These are phyloP conservation scores for Plasmodium reichenowi DNA, from an alignment of 169 alveolate species.

Conservation along the genomic window DNA sequence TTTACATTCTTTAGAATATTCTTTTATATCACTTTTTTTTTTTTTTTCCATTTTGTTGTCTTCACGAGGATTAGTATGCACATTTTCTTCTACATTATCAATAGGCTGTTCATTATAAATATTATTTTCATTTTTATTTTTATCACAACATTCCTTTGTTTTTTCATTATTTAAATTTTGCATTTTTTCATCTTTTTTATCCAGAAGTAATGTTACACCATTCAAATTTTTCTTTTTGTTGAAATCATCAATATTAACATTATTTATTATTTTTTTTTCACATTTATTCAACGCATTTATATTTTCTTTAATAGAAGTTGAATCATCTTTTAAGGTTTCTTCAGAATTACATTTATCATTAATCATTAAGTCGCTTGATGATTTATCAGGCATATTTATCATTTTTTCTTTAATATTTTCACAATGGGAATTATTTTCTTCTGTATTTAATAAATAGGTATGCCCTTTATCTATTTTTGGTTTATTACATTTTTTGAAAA, in stretches of 20 bases:
- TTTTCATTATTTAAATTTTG: conserved; percentile 15
- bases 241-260: conserved; percentile 50
- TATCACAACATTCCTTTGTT: background rate
- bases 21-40: conserved; percentile 13
- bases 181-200: background rate
- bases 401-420: conserved; percentile 12
- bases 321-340: conserved; percentile 8
- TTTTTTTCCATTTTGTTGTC: conserved; percentile 13
- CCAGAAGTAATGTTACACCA: conserved; percentile 3
- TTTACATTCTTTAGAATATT: conserved; percentile 8
- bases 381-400: background rate
- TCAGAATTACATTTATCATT: conserved; percentile 8
- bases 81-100: conserved; percentile 7
- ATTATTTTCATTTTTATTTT: conserved; percentile 1
- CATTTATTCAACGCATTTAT: conserved; percentile 9
- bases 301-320: conserved; percentile 7
- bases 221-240: conserved; percentile 20
- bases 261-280: conserved; percentile 30
- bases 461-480: conserved; percentile 28
- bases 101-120: conserved; percentile 5
- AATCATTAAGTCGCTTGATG: conserved; percentile 3
- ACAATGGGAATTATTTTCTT: conserved; percentile 18
- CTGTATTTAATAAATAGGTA: no score
- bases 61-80: background rate
- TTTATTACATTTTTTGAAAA: conserved; percentile 8